Percentiles rank a stretch among this genome's conserved stretches.
Conservation (phyloP, 1,139 yeast genomes). For the Oligophagozyma castellii region DNA sequence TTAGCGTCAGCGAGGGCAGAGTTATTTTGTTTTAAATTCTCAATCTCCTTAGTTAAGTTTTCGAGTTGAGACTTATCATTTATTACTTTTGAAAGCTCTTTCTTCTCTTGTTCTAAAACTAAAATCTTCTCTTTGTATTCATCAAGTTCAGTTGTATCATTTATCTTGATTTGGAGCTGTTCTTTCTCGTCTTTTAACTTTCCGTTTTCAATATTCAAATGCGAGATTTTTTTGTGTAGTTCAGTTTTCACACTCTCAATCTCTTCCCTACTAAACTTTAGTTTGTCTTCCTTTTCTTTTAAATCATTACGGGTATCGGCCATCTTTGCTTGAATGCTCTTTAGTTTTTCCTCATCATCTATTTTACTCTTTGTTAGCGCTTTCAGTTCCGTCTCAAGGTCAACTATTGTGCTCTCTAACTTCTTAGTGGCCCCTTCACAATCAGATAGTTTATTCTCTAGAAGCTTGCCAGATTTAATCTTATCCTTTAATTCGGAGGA, state of each 20-base stretch:
- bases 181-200: conserved; percentile 6
- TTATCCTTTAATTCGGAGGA: too few relatives aligned
- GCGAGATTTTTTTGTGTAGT: too few relatives aligned
- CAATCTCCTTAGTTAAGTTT: neutral
- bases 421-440: too few relatives aligned
- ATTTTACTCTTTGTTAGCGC: neutral
- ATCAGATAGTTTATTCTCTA: too few relatives aligned
- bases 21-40: too few relatives aligned
- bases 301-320: neutral
- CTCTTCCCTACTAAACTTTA: too few relatives aligned
- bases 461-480: too few relatives aligned
- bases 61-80: neutral
- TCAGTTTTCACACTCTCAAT: too few relatives aligned
- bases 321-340: neutral
- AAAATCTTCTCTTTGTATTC: conserved; percentile 62
- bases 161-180: conserved; percentile 7
- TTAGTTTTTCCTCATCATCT: neutral
- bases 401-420: too few relatives aligned
- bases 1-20: too few relatives aligned
- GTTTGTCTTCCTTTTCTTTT: neutral
- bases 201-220: too few relatives aligned
- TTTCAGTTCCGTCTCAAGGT: neutral
- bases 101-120: conserved; percentile 58
- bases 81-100: conserved; percentile 6
- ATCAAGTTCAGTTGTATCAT: conserved; percentile 39